phyloP scores from a whole-genome alignment of 257 asterid species.

The Solanum etuberosum region DNA sequence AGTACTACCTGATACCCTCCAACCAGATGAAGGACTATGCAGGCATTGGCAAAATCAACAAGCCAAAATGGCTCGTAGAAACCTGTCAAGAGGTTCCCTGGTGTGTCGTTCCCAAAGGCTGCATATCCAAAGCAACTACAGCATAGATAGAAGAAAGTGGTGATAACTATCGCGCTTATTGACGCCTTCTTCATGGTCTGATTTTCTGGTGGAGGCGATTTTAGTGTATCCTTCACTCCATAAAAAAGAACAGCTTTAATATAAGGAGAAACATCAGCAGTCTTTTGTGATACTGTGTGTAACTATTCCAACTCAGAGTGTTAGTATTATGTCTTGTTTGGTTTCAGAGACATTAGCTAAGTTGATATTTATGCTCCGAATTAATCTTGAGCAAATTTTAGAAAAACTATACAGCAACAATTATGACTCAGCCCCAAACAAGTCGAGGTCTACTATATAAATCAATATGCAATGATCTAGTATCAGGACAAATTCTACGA shows the following conservation, averaged over 20 bases:
- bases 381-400: neutral
- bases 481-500: neutral
- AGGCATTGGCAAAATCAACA: conserved; percentile 54
- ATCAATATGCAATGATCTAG: neutral
- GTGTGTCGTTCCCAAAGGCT: conserved; percentile 53
- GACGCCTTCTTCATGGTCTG: conserved; percentile 64
- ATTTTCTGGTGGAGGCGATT: conserved; percentile 53
- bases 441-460: neutral
- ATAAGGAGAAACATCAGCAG: neutral
- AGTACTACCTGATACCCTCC: conserved; percentile 55
- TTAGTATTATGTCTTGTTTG: neutral
- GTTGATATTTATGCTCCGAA: neutral
- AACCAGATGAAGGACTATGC: conserved; percentile 46
- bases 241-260: neutral
- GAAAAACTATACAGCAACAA: neutral
- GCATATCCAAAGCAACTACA: conserved; percentile 71
- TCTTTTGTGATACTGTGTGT: neutral
- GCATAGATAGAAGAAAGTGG: conserved; percentile 46
- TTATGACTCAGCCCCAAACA: neutral
- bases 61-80: conserved; percentile 77
- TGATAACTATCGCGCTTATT: conserved; percentile 18
- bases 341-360: neutral
- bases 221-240: conserved; percentile 45
- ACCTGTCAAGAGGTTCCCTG: conserved; percentile 70
- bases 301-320: neutral